phyloP scores from a whole-genome alignment of 1,139 yeast species.

The Yamadazyma aaseri region DNA sequence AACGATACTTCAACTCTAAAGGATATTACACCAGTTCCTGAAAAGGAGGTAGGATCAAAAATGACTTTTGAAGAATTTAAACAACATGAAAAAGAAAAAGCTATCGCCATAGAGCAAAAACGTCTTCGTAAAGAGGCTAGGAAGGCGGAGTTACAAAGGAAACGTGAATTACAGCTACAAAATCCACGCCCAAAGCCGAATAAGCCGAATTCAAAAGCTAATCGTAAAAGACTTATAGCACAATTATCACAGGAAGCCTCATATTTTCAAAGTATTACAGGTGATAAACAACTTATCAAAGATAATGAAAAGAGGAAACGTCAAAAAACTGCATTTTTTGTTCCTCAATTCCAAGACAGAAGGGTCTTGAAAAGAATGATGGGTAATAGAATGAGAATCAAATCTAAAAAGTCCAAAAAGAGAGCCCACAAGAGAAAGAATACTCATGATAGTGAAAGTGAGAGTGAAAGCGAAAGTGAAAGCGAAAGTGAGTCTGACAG shows the following conservation, averaged over 20 bases:
- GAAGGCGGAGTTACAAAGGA: conserved; percentile 8
- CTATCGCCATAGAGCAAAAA: conserved; percentile 1
- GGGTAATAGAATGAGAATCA: conserved; percentile 7
- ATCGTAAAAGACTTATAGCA: neutral
- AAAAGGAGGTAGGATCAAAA: neutral
- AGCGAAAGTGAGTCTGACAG: conserved; percentile 12
- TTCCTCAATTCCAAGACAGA: conserved; percentile 24
- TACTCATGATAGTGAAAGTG: conserved; percentile 3
- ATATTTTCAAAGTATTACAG: conserved; percentile 41
- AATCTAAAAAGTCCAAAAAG: conserved; percentile 8
- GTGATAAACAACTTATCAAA: conserved; percentile 30
- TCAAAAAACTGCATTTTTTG: conserved; percentile 24
- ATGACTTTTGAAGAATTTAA: conserved; percentile 9
- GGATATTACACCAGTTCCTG: neutral
- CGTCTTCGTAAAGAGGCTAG: conserved; percentile 6
- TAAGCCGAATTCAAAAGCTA: neutral
- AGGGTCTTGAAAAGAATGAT: conserved; percentile 12
- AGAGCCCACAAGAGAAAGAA: conserved; percentile 3
- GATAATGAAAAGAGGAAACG: conserved; percentile 36
- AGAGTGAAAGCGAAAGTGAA: conserved; percentile 4
- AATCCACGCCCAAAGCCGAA: conserved; percentile 7
- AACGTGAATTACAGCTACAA: conserved; percentile 12
- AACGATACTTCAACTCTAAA: neutral
- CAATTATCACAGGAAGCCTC: conserved; percentile 27
- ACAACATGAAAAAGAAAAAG: conserved; percentile 4